Percentiles rank a stretch among this genome's conserved stretches.
phyloP scores from a whole-genome alignment of 305 asterid species.

The Fraxinus xanthoxyloides region DNA sequence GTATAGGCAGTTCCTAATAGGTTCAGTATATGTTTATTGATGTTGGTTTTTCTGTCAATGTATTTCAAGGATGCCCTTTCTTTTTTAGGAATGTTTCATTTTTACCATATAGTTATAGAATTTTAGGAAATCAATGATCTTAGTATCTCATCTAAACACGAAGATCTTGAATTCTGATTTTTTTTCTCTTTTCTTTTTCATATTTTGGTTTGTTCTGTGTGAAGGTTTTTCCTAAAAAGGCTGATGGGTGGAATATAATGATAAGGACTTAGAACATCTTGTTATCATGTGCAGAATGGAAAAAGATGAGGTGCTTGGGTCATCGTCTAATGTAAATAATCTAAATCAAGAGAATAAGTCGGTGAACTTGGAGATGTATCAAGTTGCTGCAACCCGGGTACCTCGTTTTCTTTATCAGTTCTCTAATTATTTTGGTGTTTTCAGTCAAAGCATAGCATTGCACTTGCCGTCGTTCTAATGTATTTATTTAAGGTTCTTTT shows the following conservation, averaged over 20 bases:
- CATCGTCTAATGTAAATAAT: neutral
- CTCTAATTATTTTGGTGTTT: neutral
- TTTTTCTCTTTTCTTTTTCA: neutral
- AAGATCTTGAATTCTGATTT: neutral
- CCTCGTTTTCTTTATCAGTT: neutral
- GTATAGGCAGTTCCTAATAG: neutral
- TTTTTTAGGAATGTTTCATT: neutral
- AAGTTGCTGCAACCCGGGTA: constrained; percentile 15
- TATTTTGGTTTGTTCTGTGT: neutral
- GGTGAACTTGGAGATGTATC: constrained; percentile 8
- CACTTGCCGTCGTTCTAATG: neutral
- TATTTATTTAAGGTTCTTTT: neutral
- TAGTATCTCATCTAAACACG: neutral
- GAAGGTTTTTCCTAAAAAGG: neutral
- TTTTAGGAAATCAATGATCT: neutral
- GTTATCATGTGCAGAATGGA: constrained; percentile 17
- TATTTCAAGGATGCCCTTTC: neutral
- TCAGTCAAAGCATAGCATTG: neutral
- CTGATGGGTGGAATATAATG: neutral
- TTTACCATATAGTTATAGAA: neutral
- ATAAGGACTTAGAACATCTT: neutral
- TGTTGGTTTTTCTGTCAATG: neutral
- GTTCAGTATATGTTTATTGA: neutral
- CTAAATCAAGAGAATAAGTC: constrained; percentile 12
- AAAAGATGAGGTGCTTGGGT: neutral